Evolutionary conservation across 108 stramenopile species (phyloP).

Genomic region (Fragilariopsis cylindrus): DNA sequence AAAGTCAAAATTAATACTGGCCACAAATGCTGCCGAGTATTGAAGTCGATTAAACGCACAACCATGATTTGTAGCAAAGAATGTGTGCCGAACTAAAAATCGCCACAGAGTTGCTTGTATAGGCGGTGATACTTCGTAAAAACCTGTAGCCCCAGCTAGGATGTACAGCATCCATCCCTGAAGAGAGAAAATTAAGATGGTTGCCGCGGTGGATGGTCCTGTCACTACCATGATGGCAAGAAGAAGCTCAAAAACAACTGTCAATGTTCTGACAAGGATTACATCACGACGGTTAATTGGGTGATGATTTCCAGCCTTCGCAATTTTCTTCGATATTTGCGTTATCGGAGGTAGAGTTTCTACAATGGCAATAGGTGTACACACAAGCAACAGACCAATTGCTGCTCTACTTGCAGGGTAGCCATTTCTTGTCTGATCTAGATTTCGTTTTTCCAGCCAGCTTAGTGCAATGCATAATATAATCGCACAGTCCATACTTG

Average conservation of each 20-base stretch:
- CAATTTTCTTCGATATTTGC: neutral
- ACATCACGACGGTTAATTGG: neutral
- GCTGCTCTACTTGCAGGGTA: conserved; percentile 40
- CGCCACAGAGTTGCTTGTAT: conserved; percentile 71
- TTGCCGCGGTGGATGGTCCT: conserved; percentile 70
- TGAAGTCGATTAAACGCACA: conserved; percentile 83
- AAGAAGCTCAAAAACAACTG: conserved; percentile 42
- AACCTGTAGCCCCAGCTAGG: conserved; percentile 43
- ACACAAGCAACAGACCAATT: conserved; percentile 38
- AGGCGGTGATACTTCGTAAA: conserved; percentile 47
- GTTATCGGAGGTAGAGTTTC: conserved; percentile 8
- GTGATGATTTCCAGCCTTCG: neutral
- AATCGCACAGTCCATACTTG: conserved; percentile 39
- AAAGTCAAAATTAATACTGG: conserved; percentile 71
- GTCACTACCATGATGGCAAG: conserved; percentile 73
- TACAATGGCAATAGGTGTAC: conserved; percentile 35
- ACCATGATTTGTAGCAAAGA: conserved; percentile 84
- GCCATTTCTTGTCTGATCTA: conserved; percentile 59
- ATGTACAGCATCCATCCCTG: conserved; percentile 55
- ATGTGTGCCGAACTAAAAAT: conserved; percentile 63
- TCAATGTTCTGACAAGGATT: conserved; percentile 11
- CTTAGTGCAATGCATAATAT: conserved; percentile 48
- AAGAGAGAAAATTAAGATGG: conserved; percentile 47
- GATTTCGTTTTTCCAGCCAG: conserved; percentile 74
- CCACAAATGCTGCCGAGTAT: conserved; percentile 83